Conservation (phyloP, 805 yeast genomes). For the Naumovozyma baii region DNA sequence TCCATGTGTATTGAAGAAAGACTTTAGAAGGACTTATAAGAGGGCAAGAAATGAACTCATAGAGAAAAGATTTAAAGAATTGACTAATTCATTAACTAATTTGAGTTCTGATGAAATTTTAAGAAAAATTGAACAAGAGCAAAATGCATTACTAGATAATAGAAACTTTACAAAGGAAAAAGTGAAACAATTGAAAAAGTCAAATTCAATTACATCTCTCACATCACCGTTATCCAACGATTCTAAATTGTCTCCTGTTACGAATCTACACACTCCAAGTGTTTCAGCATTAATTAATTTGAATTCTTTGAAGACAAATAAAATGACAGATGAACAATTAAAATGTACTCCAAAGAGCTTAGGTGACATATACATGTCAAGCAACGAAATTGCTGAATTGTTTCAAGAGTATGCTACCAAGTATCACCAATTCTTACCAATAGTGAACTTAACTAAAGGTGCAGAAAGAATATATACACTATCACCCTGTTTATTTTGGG, state of each 20-base stretch:
- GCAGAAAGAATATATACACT: slow-evolving; percentile 70
- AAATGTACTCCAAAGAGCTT: slow-evolving; percentile 58
- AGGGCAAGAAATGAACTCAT: slow-evolving; percentile 75
- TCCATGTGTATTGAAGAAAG: slow-evolving; percentile 64
- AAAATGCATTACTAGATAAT: slow-evolving; percentile 18
- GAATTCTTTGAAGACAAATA: background rate
- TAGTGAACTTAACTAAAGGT: slow-evolving; percentile 72
- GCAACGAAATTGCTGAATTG: slow-evolving; percentile 51
- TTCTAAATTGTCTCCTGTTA: background rate
- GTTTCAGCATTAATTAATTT: background rate
- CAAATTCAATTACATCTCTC: background rate
- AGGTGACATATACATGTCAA: slow-evolving; percentile 54
- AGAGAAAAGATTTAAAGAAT: slow-evolving; percentile 67
- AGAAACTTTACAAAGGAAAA: slow-evolving; percentile 26
- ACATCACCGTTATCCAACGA: background rate
- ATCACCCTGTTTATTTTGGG: slow-evolving; percentile 92
- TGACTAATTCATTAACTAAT: slow-evolving; percentile 43
- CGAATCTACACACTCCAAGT: too few relatives aligned
- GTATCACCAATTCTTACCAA: slow-evolving; percentile 81
- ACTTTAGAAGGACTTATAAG: slow-evolving; percentile 82
- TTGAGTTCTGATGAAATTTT: slow-evolving; percentile 25
- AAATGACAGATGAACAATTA: slow-evolving; percentile 32
- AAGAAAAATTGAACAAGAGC: slow-evolving; percentile 22
- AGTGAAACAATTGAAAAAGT: slow-evolving; percentile 11
- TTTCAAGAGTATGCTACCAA: slow-evolving; percentile 59